Base-by-base conservation (phyloP, 208 protist species). In the Leishmania martiniquensis region DNA sequence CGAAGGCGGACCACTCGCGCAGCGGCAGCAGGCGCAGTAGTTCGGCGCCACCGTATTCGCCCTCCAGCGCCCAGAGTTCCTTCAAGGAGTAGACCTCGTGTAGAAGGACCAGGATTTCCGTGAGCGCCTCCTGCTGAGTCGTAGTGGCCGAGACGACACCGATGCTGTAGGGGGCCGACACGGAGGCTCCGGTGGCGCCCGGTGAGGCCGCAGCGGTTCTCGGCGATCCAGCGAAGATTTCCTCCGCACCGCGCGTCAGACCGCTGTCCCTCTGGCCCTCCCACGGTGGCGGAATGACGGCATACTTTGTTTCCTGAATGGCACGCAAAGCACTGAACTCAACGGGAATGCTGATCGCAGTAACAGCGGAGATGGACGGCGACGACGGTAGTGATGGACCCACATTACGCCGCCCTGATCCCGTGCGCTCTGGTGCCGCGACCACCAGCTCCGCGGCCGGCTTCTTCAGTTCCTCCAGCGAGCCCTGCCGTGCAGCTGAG, bases 261-360 rank as follows among this genome's bases (percentile, higher is more conserved):
- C 9, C 12, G 25, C 42, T 9, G 20, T 3, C 65, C 10, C 25
- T 42, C 42, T 20, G 63, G 52, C 71, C 54, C 67, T 95, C 88
- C 88, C 88, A 95, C 66, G 91, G 88, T 25, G 83, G 82, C 5
- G 91, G 88, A 13, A 95, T 84, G 13, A 93, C 60, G 20, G 85
- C 84, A 45, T 84, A 75, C 66, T 89, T 89, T 34, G 75, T 32
- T 20, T 49, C 49, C 60, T 93, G 87, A 63, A 95, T 73, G 10
- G 52, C 39, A 22, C 75, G 75, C 6, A 84, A 72, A 32, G 63
- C 39, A 17, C 52, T 32, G 37, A 72, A 15, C n/a, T 77, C 72
- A 39, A 81, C 72, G 0, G 71, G 54, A 25, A 67, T 7, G 32
- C 66, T 75, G 37, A 45, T 32, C 9, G 44, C 47, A 13, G 17